Conservation (phyloP, 2,329 filamentous ascomycete species). For the Trichophyton schoenleinii region DNA sequence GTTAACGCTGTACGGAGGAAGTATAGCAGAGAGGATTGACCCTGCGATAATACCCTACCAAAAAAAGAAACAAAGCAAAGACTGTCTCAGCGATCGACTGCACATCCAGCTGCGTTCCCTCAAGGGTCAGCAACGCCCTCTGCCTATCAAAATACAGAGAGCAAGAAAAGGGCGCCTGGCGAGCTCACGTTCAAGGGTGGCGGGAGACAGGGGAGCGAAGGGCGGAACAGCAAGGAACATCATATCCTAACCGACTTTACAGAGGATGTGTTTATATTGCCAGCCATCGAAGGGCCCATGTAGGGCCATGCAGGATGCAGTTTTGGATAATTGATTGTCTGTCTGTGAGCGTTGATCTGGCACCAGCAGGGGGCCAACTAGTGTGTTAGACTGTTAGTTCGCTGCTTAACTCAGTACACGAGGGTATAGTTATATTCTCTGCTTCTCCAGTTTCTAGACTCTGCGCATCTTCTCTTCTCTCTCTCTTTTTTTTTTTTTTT, state of each 20-base stretch:
- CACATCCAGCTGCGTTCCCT: not conserved
- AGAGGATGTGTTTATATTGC: not conserved
- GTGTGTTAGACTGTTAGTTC: not conserved
- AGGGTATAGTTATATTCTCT: not conserved
- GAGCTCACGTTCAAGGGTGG: not conserved
- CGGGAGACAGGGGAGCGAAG: not conserved
- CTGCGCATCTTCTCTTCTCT: too few relatives aligned
- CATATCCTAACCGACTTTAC: not conserved
- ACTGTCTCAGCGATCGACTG: not conserved
- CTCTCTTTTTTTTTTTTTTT: too few relatives aligned
- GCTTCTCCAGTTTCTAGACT: not conserved
- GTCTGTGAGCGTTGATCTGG: not conserved
- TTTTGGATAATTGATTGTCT: not conserved
- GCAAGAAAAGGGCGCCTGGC: not conserved
- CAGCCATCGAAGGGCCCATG: not conserved
- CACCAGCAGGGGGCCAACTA: not conserved
- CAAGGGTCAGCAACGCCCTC: not conserved
- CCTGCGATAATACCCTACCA: not conserved
- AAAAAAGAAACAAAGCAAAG: not conserved
- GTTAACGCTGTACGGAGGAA: too few relatives aligned
- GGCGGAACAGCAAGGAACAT: not conserved
- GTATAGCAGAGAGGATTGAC: not conserved
- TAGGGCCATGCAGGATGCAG: not conserved
- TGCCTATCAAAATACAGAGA: slow-evolving; percentile 3
- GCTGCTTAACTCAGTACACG: not conserved